phyloP scores from a whole-genome alignment of 305 asterid species.

The Euphrasia arctica region DNA sequence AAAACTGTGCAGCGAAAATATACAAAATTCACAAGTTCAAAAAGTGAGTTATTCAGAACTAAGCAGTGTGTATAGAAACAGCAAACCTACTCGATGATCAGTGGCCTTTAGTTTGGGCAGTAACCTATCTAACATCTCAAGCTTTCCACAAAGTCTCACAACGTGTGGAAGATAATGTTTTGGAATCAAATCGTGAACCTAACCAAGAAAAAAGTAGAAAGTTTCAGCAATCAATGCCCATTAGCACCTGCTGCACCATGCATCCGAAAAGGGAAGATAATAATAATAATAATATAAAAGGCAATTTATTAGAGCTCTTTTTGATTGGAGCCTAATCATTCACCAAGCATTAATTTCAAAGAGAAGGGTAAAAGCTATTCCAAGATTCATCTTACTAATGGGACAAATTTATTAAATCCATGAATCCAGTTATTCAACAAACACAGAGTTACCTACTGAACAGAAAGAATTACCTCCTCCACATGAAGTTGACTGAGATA shows the following conservation, averaged over 20 bases:
- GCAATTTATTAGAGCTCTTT: conserved; percentile 9
- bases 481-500: conserved; percentile 98
- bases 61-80: conserved; percentile 17
- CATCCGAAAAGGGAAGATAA: conserved; percentile 1
- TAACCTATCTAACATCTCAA: conserved; percentile 96
- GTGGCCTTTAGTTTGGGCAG: conserved; percentile 97
- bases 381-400: conserved; percentile 13
- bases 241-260: conserved; percentile 9
- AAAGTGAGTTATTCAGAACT: conserved; percentile 8
- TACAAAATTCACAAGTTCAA: conserved; percentile 13
- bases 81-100: conserved; percentile 81
- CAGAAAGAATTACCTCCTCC: conserved; percentile 75
- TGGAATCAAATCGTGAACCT: conserved; percentile 93
- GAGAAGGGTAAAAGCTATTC: conserved; percentile 4
- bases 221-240: conserved; percentile 1
- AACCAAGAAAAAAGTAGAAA: conserved; percentile 21
- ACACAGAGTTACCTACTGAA: conserved; percentile 20
- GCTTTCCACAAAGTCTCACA: conserved; percentile 98
- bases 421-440: conserved; percentile 11
- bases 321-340: conserved; percentile 15
- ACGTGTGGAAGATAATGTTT: conserved; percentile 85
- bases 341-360: conserved; percentile 1
- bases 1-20: no score
- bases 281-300: not conserved
- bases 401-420: conserved; percentile 21